Conservation (phyloP, 2,329 filamentous ascomycete genomes). For the Dothistroma septosporum region DNA sequence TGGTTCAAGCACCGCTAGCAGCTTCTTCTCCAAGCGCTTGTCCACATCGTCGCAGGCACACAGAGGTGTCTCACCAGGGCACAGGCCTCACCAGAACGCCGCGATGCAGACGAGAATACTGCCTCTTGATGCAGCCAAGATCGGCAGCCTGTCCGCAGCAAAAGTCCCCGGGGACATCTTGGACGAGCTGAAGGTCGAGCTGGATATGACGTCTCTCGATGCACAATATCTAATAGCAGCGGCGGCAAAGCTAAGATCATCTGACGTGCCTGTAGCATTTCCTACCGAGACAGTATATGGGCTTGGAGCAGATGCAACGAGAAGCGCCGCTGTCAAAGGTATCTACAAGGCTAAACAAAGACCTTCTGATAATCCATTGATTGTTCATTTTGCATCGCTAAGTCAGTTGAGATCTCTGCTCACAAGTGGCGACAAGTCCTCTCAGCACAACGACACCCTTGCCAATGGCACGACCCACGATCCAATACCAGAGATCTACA, state of each 20-base stretch:
- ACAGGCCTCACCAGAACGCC: not conserved
- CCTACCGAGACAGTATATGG: constrained; percentile 98
- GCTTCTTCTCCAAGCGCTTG: not conserved
- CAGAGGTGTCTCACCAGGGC: not conserved
- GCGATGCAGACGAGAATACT: constrained; percentile 37
- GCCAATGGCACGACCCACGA: constrained; percentile 28
- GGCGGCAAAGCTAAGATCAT: constrained; percentile 60
- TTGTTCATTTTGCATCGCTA: constrained; percentile 83
- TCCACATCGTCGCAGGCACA: not conserved
- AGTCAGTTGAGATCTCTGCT: constrained; percentile 67
- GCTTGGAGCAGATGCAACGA: constrained; percentile 89
- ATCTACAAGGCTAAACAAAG: constrained; percentile 89
- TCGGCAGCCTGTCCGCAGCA: constrained; percentile 37
- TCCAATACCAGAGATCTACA: constrained; percentile 70
- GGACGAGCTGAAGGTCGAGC: constrained; percentile 33
- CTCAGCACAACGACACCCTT: constrained; percentile 8
- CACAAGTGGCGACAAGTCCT: constrained; percentile 27
- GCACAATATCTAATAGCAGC: constrained; percentile 58
- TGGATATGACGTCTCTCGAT: constrained; percentile 40
- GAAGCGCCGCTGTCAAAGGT: constrained; percentile 75
- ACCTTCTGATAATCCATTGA: constrained; percentile 91
- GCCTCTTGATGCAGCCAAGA: constrained; percentile 39
- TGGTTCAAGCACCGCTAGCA: not conserved
- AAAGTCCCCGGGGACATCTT: constrained; percentile 31
- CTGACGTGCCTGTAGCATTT: constrained; percentile 79